phyloP scores from a whole-genome alignment of 768 basidiomycete species.

The Podaxis sp. region DNA sequence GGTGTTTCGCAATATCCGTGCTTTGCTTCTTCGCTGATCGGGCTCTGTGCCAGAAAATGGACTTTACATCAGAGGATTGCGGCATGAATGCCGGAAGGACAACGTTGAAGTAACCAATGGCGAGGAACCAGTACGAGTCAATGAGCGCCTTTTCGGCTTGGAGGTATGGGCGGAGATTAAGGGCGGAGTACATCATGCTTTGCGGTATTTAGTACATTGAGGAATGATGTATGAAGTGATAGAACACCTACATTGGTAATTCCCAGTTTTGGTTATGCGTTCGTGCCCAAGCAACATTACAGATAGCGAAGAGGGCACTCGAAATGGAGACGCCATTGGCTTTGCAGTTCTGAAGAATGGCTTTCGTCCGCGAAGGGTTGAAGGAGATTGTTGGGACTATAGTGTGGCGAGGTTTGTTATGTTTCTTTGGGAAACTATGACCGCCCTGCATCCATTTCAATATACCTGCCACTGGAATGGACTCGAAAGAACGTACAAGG shows the following conservation, averaged over 20 bases:
- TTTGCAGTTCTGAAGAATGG: slow-evolving; percentile 72
- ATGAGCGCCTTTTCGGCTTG: slow-evolving; percentile 39
- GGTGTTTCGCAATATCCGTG: slow-evolving; percentile 58
- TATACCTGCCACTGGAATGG: not conserved
- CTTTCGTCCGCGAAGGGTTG: slow-evolving; percentile 52
- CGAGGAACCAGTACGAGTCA: slow-evolving; percentile 78
- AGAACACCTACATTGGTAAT: slow-evolving; percentile 49
- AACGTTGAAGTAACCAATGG: slow-evolving; percentile 83
- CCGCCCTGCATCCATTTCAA: slow-evolving; percentile 52
- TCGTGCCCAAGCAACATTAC: slow-evolving; percentile 73
- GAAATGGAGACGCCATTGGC: slow-evolving; percentile 70
- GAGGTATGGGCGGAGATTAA: slow-evolving; percentile 72
- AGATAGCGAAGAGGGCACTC: slow-evolving; percentile 71
- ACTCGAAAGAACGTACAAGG: slow-evolving; percentile 40
- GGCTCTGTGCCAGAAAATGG: slow-evolving; percentile 76
- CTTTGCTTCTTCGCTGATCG: slow-evolving; percentile 69
- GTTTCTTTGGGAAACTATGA: slow-evolving; percentile 62
- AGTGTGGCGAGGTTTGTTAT: slow-evolving; percentile 50
- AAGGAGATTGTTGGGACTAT: slow-evolving; percentile 70
- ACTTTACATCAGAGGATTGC: slow-evolving; percentile 32
- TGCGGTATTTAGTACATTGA: slow-evolving; percentile 1
- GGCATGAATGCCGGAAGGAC: slow-evolving; percentile 75
- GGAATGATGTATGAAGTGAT: not conserved
- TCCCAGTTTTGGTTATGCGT: slow-evolving; percentile 42
- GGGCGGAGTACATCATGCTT: slow-evolving; percentile 84